Evolutionary conservation across 176 grass and related monocot genomes (phyloP).

Genomic region (Musa troglodytarum): DNA sequence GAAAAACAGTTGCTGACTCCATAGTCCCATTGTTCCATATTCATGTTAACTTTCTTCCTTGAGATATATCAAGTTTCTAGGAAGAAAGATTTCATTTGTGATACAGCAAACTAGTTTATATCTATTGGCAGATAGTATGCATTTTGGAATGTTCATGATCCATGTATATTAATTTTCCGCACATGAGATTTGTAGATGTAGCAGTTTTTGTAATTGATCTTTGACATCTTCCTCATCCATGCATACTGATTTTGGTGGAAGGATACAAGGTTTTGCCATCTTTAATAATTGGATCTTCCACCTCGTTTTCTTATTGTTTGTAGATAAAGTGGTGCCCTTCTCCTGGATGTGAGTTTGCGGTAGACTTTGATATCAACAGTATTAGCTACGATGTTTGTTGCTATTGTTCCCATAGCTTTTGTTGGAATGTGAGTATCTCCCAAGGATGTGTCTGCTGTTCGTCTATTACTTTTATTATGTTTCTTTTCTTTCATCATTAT

Average conservation of each 20-base stretch:
- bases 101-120: not conserved
- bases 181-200: not conserved
- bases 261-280: not conserved
- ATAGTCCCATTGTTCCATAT: no score
- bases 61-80: no score
- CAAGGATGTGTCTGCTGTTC: not conserved
- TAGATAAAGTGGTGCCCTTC: slow-evolving; percentile 35
- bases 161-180: no score
- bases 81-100: not conserved
- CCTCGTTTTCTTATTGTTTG: not conserved
- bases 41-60: no score
- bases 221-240: not conserved
- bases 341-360: slow-evolving; percentile 26
- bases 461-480: not conserved
- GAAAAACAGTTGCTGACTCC: no score
- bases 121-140: no score
- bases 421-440: slow-evolving; percentile 13
- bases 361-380: not conserved
- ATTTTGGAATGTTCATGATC: no score
- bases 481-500: not conserved
- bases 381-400: slow-evolving; percentile 24
- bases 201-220: not conserved
- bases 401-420: slow-evolving; percentile 22
- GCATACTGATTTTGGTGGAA: not conserved
- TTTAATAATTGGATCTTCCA: not conserved